Base-by-base conservation (phyloP, 176 grass and related monocot genomes). In the Oryza rufipogon region DNA sequence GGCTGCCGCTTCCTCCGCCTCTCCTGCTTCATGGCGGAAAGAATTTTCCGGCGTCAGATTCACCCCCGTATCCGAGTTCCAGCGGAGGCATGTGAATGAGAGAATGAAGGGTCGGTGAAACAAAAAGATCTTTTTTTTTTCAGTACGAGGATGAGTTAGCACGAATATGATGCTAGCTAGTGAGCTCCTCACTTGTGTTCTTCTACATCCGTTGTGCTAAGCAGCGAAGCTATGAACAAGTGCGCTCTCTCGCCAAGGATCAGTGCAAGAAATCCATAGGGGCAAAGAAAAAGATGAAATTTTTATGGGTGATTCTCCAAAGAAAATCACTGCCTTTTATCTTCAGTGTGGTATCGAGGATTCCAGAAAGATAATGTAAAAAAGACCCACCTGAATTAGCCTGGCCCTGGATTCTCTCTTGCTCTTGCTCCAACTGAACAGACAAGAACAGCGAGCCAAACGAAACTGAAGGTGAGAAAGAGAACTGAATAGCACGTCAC, bases 41-140 rank as follows among this genome's bases (percentile, higher is more conserved):
- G 49, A 52, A 70, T 90, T 60, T 61, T 1, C 46, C 20, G 8
- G 84, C 74, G 84, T 90, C 88, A 87, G 89, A 83, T 87, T 87
- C 48, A 58, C 54, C 54, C 54, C 8, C 54, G 26, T 25, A 32
- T 3, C 65, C 66, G 34, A 11, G 79, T 5, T 74, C 22, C 9
- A 66, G 56, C 42, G 71, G 77, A 54, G 5, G 1, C 81, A 64
- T 22, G 46, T 5, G 73, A 16, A 20, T 20, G 11, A 7, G 11
- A 7, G 10, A 32, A 64, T 2, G 47, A 22, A 3, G 13, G 11
- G 49, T n/a, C 26, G 12, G 71, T 22, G 22, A 78, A 84, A 34
- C 65, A 46, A 72, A 84, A 58, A 46, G 20, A 39, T 10, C 28
- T 32, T 32, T 4, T 44, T 11, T 4, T 17, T 11, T 36, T 15